Base-by-base conservation (phyloP, 2,329 filamentous ascomycete species). In the Pestalotiopsis sp. region DNA sequence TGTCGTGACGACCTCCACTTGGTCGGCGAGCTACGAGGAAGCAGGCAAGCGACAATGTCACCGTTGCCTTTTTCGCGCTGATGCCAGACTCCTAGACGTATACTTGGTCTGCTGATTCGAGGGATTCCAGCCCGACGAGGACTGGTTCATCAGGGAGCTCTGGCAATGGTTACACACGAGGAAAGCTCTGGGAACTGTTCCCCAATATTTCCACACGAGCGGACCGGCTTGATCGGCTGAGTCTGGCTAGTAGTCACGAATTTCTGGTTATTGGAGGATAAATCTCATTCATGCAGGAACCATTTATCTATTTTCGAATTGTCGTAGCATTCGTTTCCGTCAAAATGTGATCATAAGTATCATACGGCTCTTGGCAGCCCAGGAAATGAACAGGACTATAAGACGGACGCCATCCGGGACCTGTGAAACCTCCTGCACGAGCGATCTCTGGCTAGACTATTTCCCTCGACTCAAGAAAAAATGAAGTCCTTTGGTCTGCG, bases 201-300 rank as follows among this genome's bases (percentile, higher is more conserved):
- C 3, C 3, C 20, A 9, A 20, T 6, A 52, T n/a, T n/a, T 52
- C 20, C 45, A 4, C 11, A 52, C 45, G 45, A 20, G 45, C 45
- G n/a, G 11, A 52, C 45, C 45, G 20, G 14, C 17, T 4, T n/a
- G 45, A 9, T 52, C 11, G 3, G 17, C 17, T 52, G 45, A 20
- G 45, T 4, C 20, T 52, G 17, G 45, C 45, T 52, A 52, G 45
- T 52, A 23, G 45, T 52, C 45, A 23, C 20, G n/a, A n/a, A 52
- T 23, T 52, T 52, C 7, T n/a, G 20, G 20, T 59, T 23, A 62
- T 62, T 62, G 59, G 59, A 62, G 59, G 59, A 62, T 62, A 36
- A 62, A 39, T 62, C 25, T 6, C 9, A 17, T 62, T 9, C 20
- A 39, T 39, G 59, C 31, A 62, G 59, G 59, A 62, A 62, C 59